Evolutionary conservation across 495 filamentous ascomycete genomes (phyloP), one percentile per base, ranked within the genome.

Genomic region (Hypomontagnella submonticulosa): DNA sequence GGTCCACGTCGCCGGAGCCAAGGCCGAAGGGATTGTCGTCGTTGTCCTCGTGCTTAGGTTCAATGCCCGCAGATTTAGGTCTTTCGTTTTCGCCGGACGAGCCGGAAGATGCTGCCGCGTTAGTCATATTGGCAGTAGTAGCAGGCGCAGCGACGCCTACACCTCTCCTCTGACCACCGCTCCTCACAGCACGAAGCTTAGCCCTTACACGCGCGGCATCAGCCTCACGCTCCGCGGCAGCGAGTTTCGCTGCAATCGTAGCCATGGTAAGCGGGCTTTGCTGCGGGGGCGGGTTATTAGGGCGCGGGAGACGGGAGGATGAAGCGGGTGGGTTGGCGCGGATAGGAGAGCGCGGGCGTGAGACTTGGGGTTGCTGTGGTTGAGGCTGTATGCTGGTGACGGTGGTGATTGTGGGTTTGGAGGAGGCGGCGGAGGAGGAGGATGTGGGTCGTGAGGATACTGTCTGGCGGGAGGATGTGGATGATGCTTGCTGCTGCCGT

Each of bases 121-220:
- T 4, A 2, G 23, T 27, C 23, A 6, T 27, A 27, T 27, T 27
- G 23, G 49, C 12, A 11, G 62, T 52, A 8, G 63, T 61, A 0
- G 66, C 53, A 30, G 73, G 42, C 23, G 57, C 60, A 33, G 57
- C 43, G 23, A 61, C 32, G 1, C 40, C 46, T 2, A 33, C 15
- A 19, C 57, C 53, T 0, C 52, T 32, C 32, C 46, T 51, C 47
- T 64, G 66, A 13, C 72, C 71, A 9, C 71, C 66, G 19, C 50
- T 63, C 4, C 78, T 62, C 12, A 79, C 79, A 5, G 83, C 82
- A 57, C 79, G 78, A 1, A 86, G 76, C 69, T 86, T 86, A 3
- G 83, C 83, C 12, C 82, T 73, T 0, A 84, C 83, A 46, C 83
- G 77, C 4, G 81, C 83, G 3, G 84, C 82, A 57, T 85, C 83